Conservation (phyloP, 306 rosid genomes). For the Trifolium subterraneum region DNA sequence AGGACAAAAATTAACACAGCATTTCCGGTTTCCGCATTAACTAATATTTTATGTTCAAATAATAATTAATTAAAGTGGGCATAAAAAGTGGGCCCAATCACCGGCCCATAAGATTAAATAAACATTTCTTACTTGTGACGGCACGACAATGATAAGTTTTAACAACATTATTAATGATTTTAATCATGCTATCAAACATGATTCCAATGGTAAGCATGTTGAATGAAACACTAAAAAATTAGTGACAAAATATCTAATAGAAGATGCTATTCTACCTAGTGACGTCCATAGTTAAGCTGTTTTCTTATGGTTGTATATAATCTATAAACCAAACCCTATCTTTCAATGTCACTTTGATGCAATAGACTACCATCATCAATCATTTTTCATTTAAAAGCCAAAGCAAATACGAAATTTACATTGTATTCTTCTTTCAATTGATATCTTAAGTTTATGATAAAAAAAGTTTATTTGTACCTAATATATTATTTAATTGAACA, state of each 20-base stretch:
- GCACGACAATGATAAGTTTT: slow-evolving; percentile 53
- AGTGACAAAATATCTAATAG: slow-evolving; percentile 37
- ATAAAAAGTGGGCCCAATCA: slow-evolving; percentile 45
- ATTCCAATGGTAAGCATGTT: slow-evolving; percentile 27
- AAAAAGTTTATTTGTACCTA: too few relatives aligned
- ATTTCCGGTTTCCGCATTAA: slow-evolving; percentile 45
- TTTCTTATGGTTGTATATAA: slow-evolving; percentile 1
- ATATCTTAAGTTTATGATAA: too few relatives aligned
- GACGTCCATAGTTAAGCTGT: slow-evolving; percentile 18
- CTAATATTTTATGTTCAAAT: slow-evolving; percentile 28
- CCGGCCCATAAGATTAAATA: slow-evolving; percentile 56
- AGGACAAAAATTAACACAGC: slow-evolving; percentile 37
- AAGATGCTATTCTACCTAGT: neutral
- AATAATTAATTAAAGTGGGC: slow-evolving; percentile 33
- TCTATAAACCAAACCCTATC: slow-evolving; percentile 41
- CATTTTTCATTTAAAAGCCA: neutral
- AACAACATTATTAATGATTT: slow-evolving; percentile 26
- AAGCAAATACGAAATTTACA: neutral
- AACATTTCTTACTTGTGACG: slow-evolving; percentile 56
- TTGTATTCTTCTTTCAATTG: too few relatives aligned
- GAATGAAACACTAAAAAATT: slow-evolving; percentile 5
- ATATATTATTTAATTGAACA: too few relatives aligned
- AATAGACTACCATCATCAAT: slow-evolving; percentile 14
- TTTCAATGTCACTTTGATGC: slow-evolving; percentile 31
- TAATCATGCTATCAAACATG: slow-evolving; percentile 25